Conservation (phyloP, 2,329 filamentous ascomycete species). For the Thielaviopsis populi region DNA sequence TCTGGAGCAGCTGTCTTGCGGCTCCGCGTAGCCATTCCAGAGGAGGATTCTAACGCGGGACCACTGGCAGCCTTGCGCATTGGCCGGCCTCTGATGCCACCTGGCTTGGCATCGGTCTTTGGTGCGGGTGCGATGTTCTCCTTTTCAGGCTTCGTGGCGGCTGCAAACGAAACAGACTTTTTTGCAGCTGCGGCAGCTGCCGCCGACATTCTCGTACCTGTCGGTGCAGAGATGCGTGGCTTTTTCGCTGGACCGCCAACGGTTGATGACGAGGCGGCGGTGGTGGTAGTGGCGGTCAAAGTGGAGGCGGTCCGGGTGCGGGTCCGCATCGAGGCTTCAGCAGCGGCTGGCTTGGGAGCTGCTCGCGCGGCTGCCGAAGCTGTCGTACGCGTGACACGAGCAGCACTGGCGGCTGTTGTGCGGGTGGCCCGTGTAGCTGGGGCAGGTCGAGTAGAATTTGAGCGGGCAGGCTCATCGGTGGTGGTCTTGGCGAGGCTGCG, state of each 20-base stretch:
- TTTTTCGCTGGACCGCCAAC: constrained; percentile 27
- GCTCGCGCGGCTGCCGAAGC: constrained; percentile 21
- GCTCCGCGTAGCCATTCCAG: constrained; percentile 5
- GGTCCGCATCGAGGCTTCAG: not conserved
- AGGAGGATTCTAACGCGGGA: constrained; percentile 19
- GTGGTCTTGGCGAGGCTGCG: constrained; percentile 9
- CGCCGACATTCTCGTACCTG: constrained; percentile 1
- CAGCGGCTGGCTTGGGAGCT: constrained; percentile 15
- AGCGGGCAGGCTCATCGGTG: constrained; percentile 27
- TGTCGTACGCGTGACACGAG: constrained; percentile 17
- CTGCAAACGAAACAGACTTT: constrained; percentile 48
- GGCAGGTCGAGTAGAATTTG: constrained; percentile 20
- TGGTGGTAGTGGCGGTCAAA: not conserved
- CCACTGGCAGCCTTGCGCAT: constrained; percentile 30
- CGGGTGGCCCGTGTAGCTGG: constrained; percentile 19
- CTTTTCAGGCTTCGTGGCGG: constrained; percentile 40
- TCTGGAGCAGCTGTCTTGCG: constrained; percentile 8
- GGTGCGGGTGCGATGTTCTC: constrained; percentile 39
- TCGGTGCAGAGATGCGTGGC: constrained; percentile 26
- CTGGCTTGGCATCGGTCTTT: constrained; percentile 24
- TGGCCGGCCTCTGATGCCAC: constrained; percentile 28
- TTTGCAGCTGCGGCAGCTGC: constrained; percentile 31
- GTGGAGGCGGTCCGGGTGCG: constrained; percentile 2
- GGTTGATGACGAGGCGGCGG: constrained; percentile 3
- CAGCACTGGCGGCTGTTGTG: constrained; percentile 24